Percentiles rank a stretch among this genome's conserved stretches.
These are phyloP conservation scores for Ophiosphaerella herpotricha DNA, from an alignment of 2,329 filamentous ascomycete species.

Conservation along the genomic window DNA sequence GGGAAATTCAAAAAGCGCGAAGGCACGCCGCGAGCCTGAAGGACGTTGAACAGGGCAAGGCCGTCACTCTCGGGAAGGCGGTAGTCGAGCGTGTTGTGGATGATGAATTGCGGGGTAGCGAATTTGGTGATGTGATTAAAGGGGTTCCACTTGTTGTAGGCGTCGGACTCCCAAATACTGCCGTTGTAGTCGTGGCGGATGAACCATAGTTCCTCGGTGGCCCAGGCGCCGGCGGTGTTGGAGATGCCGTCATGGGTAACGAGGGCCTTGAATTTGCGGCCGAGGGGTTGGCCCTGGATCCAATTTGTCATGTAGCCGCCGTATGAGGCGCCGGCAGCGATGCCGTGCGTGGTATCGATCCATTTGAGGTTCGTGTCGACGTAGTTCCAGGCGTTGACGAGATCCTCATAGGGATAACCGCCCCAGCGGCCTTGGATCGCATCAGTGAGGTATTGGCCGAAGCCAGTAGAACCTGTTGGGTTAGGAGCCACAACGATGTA, in stretches of 20 bases:
- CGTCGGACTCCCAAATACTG: slow-evolving; percentile 36
- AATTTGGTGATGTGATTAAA: slow-evolving; percentile 67
- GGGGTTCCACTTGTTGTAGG: slow-evolving; percentile 64
- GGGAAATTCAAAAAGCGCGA: slow-evolving; percentile 82
- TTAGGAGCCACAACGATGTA: slow-evolving; percentile 84
- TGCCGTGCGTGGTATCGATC: slow-evolving; percentile 71
- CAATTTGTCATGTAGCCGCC: slow-evolving; percentile 65
- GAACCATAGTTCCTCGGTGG: slow-evolving; percentile 58
- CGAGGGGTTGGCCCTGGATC: slow-evolving; percentile 85
- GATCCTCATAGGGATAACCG: slow-evolving; percentile 80
- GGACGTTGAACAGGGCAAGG: slow-evolving; percentile 79
- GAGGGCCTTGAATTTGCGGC: slow-evolving; percentile 82
- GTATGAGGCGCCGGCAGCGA: slow-evolving; percentile 69
- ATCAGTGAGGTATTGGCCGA: slow-evolving; percentile 76
- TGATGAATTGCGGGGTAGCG: slow-evolving; percentile 84
- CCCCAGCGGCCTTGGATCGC: slow-evolving; percentile 83
- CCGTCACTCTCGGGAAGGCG: slow-evolving; percentile 84
- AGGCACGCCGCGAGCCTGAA: slow-evolving; percentile 75
- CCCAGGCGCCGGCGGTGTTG: slow-evolving; percentile 56
- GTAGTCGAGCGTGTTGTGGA: slow-evolving; percentile 91
- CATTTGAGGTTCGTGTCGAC: slow-evolving; percentile 67
- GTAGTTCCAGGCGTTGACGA: slow-evolving; percentile 79
- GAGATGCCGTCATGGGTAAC: slow-evolving; percentile 89
- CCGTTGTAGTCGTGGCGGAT: slow-evolving; percentile 52
- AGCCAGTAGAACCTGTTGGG: slow-evolving; percentile 83